Base-by-base conservation (phyloP, 352 stramenopile genomes). In the Pythium sp. region DNA sequence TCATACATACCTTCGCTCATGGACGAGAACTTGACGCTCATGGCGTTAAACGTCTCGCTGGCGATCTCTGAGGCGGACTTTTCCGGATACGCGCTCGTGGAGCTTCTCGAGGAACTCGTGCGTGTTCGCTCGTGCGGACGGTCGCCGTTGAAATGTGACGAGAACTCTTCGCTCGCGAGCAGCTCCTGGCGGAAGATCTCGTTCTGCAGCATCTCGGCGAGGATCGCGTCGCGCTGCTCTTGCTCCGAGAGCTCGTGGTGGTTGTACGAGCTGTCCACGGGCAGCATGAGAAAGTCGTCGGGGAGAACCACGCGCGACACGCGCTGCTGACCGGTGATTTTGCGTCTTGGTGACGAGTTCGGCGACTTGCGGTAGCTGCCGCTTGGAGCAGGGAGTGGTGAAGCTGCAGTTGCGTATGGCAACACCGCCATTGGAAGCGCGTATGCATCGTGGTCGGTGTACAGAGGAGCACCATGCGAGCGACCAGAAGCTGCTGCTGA, bases 121-220 rank as follows among this genome's bases (percentile, higher is more conserved):
- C 22, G 43, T 18, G 26, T 56, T 58, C 18, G 59, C 54, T 67
- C 68, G 67, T 49, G 22, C 55, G 30, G 58, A 22, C 59, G 66
- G 59, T 78, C 62, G 46, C 63, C 70, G 24, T 82, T 65, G 58
- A 95, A 93, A 63, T 95, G 85, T 41, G 72, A 75, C n/a, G 79
- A 84, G 60, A 93, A 89, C 65, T 95, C 87, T 26, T 91, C 72
- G 47, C 80, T 89, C 15, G 73, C 79, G 22, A 93, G 65, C 36
- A 95, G 69, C 58, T 95, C 75, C 58, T 93, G 70, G 15, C 86
- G 84, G 67, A 94, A 93, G 66, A 93, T 86, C 72, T 94, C 84
- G 59, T 93, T 87, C 68, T 95, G 87, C 54, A 95, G 58, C 87
- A 94, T 95, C 22, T 81, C 80, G 8, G 87, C 87, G 46, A 95